phyloP scores from a whole-genome alignment of 805 yeast genomes.

The Sugiyamaella smithiae region DNA sequence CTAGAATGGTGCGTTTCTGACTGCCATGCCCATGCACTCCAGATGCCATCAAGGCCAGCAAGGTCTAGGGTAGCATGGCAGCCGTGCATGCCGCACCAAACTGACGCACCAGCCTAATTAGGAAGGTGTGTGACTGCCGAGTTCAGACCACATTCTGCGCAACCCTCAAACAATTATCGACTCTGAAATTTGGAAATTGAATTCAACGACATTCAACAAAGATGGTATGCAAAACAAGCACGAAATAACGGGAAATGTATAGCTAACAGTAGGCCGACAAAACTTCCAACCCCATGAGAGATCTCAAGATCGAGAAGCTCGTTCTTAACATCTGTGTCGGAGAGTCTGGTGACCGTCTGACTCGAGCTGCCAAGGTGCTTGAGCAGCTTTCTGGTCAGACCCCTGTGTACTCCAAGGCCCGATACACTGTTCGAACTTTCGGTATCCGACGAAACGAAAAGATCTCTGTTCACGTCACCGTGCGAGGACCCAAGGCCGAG shows the following conservation, averaged over 20 bases:
- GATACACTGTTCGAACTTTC: constrained; percentile 99
- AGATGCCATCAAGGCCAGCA: too few relatives aligned
- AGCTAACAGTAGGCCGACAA: constrained; percentile 32
- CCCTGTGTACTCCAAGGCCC: constrained; percentile 99
- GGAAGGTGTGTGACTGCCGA: too few relatives aligned
- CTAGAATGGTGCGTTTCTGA: too few relatives aligned
- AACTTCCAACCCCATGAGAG: constrained; percentile 87
- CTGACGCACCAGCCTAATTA: too few relatives aligned
- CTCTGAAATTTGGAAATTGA: background rate
- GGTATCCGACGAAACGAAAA: constrained; percentile 99
- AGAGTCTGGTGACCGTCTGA: constrained; percentile 99
- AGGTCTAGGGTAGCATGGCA: too few relatives aligned
- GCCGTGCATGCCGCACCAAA: too few relatives aligned
- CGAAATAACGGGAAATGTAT: background rate
- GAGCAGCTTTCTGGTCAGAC: constrained; percentile 99
- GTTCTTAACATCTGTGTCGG: constrained; percentile 99
- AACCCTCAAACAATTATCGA: background rate
- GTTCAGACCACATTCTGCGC: background rate
- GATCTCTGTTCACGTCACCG: constrained; percentile 98
- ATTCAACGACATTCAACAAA: constrained; percentile 12
- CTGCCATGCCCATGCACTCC: too few relatives aligned
- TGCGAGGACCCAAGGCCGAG: constrained; percentile 99
- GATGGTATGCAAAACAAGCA: constrained; percentile 18
- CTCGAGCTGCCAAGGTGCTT: constrained; percentile 99
- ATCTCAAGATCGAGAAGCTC: constrained; percentile 97